phyloP scores from a whole-genome alignment of 352 stramenopile genomes.

The Phytophthora podocarpi region DNA sequence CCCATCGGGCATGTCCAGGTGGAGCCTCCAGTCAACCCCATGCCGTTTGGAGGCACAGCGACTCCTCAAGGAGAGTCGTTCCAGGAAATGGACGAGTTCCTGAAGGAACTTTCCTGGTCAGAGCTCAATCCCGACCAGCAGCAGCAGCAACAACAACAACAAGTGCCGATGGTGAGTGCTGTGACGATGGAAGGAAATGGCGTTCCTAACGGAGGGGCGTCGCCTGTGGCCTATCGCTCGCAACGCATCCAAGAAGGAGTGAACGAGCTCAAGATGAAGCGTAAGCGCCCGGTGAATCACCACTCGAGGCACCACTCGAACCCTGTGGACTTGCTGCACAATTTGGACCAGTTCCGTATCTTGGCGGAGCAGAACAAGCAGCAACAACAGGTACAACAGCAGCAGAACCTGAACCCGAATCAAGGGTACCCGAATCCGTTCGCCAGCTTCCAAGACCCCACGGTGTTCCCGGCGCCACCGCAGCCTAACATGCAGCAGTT shows the following conservation, averaged over 20 bases:
- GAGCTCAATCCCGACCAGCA: slow-evolving; percentile 36
- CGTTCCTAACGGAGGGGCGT: slow-evolving; percentile 17
- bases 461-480: slow-evolving; percentile 25
- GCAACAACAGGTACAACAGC: slow-evolving; percentile 43
- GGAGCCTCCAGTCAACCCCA: slow-evolving; percentile 21
- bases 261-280: slow-evolving; percentile 83
- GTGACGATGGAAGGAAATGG: slow-evolving; percentile 16
- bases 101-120: slow-evolving; percentile 52
- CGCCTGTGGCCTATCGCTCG: slow-evolving; percentile 52
- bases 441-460: slow-evolving; percentile 38
- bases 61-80: slow-evolving; percentile 35
- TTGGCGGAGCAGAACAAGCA: slow-evolving; percentile 67
- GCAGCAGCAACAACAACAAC: slow-evolving; percentile 17
- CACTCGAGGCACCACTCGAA: slow-evolving; percentile 78
- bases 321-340: slow-evolving; percentile 77
- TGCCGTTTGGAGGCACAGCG: slow-evolving; percentile 21
- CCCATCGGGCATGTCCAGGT: slow-evolving; percentile 42
- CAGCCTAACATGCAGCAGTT: slow-evolving; percentile 43
- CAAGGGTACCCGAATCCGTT: slow-evolving; percentile 42
- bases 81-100: slow-evolving; percentile 63
- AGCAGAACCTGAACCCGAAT: slow-evolving; percentile 35
- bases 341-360: slow-evolving; percentile 74
- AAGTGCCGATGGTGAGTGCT: slow-evolving; percentile 4
- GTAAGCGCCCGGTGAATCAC: slow-evolving; percentile 59
- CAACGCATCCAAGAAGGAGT: slow-evolving; percentile 71